Conservation (phyloP, 148 eudicot species). For the Nyssa sinensis region DNA sequence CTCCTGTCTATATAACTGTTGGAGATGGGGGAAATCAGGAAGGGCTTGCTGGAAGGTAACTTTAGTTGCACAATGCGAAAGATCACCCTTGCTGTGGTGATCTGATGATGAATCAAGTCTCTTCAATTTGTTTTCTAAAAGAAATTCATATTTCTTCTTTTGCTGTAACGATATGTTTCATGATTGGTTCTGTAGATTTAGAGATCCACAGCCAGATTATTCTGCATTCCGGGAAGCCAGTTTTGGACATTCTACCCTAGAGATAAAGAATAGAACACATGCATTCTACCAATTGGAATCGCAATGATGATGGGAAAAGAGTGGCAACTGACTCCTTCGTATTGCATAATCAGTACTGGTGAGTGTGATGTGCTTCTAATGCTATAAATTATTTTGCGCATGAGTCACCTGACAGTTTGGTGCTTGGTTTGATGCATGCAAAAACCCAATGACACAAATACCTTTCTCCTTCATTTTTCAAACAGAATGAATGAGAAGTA, state of each 20-base stretch:
- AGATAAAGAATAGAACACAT: constrained; percentile 86
- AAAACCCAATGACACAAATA: neutral
- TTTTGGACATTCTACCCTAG: constrained; percentile 88
- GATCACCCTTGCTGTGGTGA: neutral
- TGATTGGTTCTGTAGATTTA: constrained; percentile 50
- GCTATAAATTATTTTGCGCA: neutral
- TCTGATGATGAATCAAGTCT: constrained; percentile 2
- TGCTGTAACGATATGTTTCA: neutral
- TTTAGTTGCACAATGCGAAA: neutral
- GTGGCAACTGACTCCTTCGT: constrained; percentile 59
- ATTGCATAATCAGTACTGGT: constrained; percentile 84
- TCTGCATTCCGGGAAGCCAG: constrained; percentile 97
- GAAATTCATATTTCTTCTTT: neutral
- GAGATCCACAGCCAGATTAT: constrained; percentile 87
- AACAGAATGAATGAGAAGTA: neutral
- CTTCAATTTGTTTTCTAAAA: neutral
- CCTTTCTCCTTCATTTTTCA: neutral
- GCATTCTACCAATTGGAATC: constrained; percentile 94
- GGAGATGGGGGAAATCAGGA: constrained; percentile 99
- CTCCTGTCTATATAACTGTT: constrained; percentile 87
- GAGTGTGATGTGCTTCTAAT: constrained; percentile 21
- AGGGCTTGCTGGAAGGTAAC: constrained; percentile 85
- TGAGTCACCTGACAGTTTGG: neutral
- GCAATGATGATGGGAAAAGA: constrained; percentile 84
- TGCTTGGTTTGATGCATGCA: neutral